Percentiles rank a stretch among this genome's conserved stretches.
Evolutionary conservation across 495 filamentous ascomycete genomes (phyloP).

Genomic region (Annulohypoxylon nitens): DNA sequence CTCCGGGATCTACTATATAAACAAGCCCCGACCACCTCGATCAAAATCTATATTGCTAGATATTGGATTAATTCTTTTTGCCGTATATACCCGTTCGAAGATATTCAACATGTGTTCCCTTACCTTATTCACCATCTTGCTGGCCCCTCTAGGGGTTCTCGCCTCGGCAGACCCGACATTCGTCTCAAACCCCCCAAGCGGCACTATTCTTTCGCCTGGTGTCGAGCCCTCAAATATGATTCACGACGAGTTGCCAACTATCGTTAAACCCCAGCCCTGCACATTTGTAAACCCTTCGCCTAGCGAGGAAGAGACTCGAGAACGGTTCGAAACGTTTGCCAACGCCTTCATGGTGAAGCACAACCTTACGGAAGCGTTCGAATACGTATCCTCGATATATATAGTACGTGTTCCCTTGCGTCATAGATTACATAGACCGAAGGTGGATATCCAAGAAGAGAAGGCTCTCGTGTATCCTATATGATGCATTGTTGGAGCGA

Average conservation of each 20-base stretch:
- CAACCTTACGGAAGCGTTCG: slow-evolving; percentile 53
- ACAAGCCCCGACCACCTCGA: neutral
- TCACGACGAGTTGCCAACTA: neutral
- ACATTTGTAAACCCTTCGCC: slow-evolving; percentile 31
- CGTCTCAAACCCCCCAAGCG: neutral
- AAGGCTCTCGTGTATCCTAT: neutral
- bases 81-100: neutral
- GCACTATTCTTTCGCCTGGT: neutral
- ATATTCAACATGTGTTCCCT: neutral
- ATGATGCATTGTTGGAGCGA: neutral
- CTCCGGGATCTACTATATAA: neutral
- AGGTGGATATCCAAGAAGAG: too few relatives aligned
- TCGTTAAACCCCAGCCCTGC: slow-evolving; percentile 38
- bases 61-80: neutral
- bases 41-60: neutral
- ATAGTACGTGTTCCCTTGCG: slow-evolving; percentile 2
- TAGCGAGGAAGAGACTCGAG: slow-evolving; percentile 43
- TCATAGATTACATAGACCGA: neutral
- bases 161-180: neutral
- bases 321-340: slow-evolving; percentile 51
- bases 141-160: slow-evolving; percentile 6
- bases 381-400: slow-evolving; percentile 44
- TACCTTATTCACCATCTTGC: neutral
- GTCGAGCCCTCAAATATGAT: neutral
- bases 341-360: slow-evolving; percentile 52